Evolutionary conservation across 371 early-diverging fungal species (phyloP), one percentile per base, ranked within the genome.

Genomic region (Mortierella sp.): DNA sequence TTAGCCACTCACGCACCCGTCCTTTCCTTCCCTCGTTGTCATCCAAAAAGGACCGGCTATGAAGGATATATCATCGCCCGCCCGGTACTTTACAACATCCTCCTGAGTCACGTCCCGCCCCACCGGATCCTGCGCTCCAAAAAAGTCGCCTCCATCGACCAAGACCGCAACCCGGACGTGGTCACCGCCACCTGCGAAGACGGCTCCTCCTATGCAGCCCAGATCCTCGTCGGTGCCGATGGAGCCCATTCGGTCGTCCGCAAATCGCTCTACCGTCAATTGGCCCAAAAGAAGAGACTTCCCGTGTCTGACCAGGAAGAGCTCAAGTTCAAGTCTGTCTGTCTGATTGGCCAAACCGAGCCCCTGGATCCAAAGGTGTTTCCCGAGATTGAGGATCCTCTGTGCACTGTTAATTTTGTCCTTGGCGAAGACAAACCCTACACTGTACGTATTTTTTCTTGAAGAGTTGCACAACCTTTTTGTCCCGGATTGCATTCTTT

Each of bases 331-430:
- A 71, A 28, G 28, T 28, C 44, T 71, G 71, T 71, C 31, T 71
- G 71, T n/a, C 48, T 71, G 5, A 44, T 71, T n/a, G 71, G 71
- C 24, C 71, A 71, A 50, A 71, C 71, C 16, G 71, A 48, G 13
- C 26, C 43, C 48, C 26, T 71, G 44, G 71, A 71, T n/a, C 48
- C 50, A 0, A 48, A 71, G 26, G 46, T 46, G 26, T 71, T 71
- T 46, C 71, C 71, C 21, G 53, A 53, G 53, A 19, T 53, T 21
- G 53, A 53, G 53, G 53, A 53, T 3, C 53, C 53, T 16, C 24
- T 21, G 19, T 53, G 53, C 21, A 53, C 53, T 3, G 53, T 53
- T 21, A 16, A 53, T 16, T 53, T 53, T 16, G 24, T 24, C 21
- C 21, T 53, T 53, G 53, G 53, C 2, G 53, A 53, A 3, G 53